Evolutionary conservation across 306 rosid genomes (phyloP).

Genomic region (Acacia melanoxylon): DNA sequence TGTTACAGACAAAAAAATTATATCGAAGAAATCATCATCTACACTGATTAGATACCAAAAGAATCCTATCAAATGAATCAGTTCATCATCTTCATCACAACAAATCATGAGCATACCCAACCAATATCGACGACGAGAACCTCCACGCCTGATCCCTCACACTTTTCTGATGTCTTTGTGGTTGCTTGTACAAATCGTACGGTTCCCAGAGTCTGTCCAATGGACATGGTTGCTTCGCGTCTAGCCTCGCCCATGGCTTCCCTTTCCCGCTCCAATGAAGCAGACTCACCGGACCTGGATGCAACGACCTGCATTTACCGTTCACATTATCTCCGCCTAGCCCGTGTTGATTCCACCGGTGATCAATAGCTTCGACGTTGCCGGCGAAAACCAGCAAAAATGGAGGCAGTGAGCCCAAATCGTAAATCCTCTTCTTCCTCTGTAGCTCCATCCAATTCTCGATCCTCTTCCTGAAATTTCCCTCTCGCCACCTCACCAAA

Average conservation of each 20-base stretch:
- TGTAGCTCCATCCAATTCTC: conserved; percentile 95
- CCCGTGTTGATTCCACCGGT: conserved; percentile 95
- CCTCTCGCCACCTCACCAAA: conserved; percentile 65
- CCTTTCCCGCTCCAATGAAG: conserved; percentile 99
- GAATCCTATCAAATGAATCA: conserved; percentile 54
- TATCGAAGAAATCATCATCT: conserved; percentile 24
- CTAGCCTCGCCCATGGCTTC: conserved; percentile 95
- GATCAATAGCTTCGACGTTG: conserved; percentile 80
- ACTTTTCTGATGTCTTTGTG: neutral
- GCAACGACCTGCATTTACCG: conserved; percentile 80
- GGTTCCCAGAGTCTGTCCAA: conserved; percentile 89
- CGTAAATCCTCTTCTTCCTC: conserved; percentile 71
- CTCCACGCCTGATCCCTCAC: conserved; percentile 33
- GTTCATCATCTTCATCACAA: conserved; percentile 3
- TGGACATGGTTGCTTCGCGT: conserved; percentile 65
- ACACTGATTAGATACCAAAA: conserved; percentile 51
- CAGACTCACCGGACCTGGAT: conserved; percentile 90
- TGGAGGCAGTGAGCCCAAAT: conserved; percentile 87
- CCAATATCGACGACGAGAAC: conserved; percentile 49
- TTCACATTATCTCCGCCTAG: conserved; percentile 88
- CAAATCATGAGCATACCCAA: conserved; percentile 54
- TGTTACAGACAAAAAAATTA: neutral
- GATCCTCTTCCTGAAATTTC: conserved; percentile 65
- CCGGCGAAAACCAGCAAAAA: conserved; percentile 77
- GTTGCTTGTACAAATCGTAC: conserved; percentile 67